Base-by-base conservation (phyloP, 495 filamentous ascomycete genomes). In the Aspergillus sclerotioniger region DNA sequence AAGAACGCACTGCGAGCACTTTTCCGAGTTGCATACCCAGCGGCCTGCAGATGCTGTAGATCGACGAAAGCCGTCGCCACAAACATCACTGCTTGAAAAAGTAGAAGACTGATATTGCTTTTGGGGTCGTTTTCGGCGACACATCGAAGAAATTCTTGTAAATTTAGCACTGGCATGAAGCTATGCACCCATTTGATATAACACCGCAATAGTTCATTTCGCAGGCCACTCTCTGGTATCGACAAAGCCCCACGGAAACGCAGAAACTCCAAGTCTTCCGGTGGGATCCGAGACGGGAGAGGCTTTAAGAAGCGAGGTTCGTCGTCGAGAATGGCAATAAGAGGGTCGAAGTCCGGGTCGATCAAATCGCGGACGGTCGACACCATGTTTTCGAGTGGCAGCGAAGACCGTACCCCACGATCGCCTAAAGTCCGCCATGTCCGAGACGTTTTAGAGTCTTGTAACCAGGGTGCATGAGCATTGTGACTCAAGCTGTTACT, bases 121-220 rank as follows among this genome's bases (percentile, higher is more conserved):
- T 87, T 80, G 12, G 78, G 77, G 53, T 81, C 75, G 60, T 87
- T 85, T 49, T 74, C 62, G 0, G 73, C 76, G 54, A 91, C 79
- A 54, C 80, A 80, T 52, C 73, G 64, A 21, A 94, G 67, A 66
- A 92, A 89, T 31, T 88, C 80, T 57, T 87, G 82, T 53, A 90
- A 71, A 56, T 95, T 89, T 54, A 95, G 59, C 28, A 93, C 77
- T 3, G 90, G 90, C 87, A 93, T 89, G 68, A 87, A 92, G 51
- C 89, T 90, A 67, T 95, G 86, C 15, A 94, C 90, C 77, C 84
- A 93, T 72, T 92, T 84, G 60, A 91, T 78, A 72, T 91, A 93
- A 9, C 83, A 83, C 49, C 82, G 79, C 0, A 95, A 71, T 25
- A 93, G 70, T 56, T 88, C 90, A 71, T 84, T 88, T 62, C 90